Percentiles rank a stretch among this genome's conserved stretches.
Conservation (phyloP, 140 eudicot species). For the Anethum foeniculum region DNA sequence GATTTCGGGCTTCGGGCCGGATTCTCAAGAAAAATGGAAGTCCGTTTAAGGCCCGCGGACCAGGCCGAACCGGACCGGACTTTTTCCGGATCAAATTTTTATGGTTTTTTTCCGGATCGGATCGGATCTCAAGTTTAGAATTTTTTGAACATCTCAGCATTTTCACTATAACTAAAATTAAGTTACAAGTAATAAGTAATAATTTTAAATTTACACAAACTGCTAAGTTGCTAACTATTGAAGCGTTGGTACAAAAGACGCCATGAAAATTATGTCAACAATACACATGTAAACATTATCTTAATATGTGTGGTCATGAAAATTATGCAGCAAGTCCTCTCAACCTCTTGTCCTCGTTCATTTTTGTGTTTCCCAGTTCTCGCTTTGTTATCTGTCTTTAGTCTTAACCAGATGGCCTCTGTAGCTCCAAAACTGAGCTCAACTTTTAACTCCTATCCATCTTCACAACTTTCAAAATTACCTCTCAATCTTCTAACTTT, state of each 20-base stretch:
- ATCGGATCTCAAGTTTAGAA: too few relatives aligned
- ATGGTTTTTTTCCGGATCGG: too few relatives aligned
- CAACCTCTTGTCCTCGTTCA: neutral
- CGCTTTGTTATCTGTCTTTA: constrained; percentile 5
- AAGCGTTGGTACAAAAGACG: neutral
- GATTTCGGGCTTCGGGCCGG: too few relatives aligned
- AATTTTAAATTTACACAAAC: too few relatives aligned
- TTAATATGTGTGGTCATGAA: constrained; percentile 5
- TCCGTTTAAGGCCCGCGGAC: too few relatives aligned
- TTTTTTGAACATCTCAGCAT: too few relatives aligned
- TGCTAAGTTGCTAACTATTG: too few relatives aligned
- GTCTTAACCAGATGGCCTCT: constrained; percentile 28
- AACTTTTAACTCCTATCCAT: constrained; percentile 36
- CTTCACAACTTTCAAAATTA: constrained; percentile 24
- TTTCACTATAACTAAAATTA: too few relatives aligned
- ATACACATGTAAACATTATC: neutral
- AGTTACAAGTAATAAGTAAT: too few relatives aligned
- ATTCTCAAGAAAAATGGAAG: too few relatives aligned
- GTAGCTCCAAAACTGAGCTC: constrained; percentile 47
- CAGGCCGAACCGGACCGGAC: too few relatives aligned
- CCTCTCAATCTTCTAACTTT: constrained; percentile 16
- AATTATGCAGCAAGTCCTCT: neutral
- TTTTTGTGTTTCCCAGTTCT: neutral
- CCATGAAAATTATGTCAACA: neutral
- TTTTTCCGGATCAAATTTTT: too few relatives aligned